Evolutionary conservation across 2,329 filamentous ascomycete species (phyloP).

Genomic region (Penicillium sp.): DNA sequence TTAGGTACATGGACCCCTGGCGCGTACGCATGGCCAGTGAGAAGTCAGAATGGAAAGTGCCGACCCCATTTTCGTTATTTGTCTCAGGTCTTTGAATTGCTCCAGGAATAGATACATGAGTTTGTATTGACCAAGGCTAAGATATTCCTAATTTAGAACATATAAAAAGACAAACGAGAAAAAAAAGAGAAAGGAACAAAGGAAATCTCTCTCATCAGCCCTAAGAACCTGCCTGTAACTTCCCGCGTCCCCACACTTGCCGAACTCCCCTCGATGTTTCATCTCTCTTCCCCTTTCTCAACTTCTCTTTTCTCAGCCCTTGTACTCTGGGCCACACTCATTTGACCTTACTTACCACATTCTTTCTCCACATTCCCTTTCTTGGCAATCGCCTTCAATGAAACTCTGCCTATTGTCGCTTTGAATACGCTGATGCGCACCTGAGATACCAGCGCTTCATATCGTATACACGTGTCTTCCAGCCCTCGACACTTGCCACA

Average conservation of each 20-base stretch:
- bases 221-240: conserved; percentile 1
- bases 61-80: background rate
- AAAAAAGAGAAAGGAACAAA: background rate
- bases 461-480: conserved; percentile 1
- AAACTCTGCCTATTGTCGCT: conserved; percentile 5
- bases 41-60: background rate
- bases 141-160: background rate
- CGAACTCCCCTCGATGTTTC: conserved; percentile 13
- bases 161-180: background rate
- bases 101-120: background rate
- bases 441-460: conserved; percentile 11
- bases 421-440: conserved; percentile 8
- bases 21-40: conserved; percentile 4
- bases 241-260: conserved; percentile 4
- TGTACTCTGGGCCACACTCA: background rate
- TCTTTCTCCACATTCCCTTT: conserved; percentile 23
- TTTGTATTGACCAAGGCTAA: background rate
- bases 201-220: background rate
- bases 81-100: background rate
- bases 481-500: background rate
- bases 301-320: conserved; percentile 1
- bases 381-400: conserved; percentile 15
- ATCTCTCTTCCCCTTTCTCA: conserved; percentile 12
- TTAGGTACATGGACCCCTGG: conserved; percentile 2
- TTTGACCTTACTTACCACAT: conserved; percentile 10